Evolutionary conservation across 129 eudicot species (phyloP).

Genomic region (Ambrosia trifida): DNA sequence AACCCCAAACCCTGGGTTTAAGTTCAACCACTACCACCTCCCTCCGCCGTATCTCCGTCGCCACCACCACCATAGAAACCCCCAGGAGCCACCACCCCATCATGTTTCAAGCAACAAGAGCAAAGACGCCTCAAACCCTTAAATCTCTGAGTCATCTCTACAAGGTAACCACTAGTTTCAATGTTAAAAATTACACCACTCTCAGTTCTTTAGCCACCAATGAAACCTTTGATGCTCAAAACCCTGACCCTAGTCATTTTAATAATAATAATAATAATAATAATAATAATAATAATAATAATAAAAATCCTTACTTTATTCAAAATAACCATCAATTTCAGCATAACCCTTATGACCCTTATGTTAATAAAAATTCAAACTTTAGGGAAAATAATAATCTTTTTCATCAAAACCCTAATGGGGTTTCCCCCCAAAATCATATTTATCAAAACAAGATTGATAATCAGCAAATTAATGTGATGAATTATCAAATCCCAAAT

Average conservation of each 20-base stretch:
- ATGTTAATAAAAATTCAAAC: background rate
- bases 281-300: background rate
- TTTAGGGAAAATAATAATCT: background rate
- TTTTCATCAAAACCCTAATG: too few relatives aligned
- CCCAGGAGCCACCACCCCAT: background rate
- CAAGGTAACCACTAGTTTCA: conserved; percentile 10
- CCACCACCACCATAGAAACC: background rate
- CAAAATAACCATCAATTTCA: background rate
- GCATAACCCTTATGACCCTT: conserved; percentile 21
- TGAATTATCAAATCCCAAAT: conserved; percentile 1
- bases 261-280: background rate
- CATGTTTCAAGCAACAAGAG: conserved; percentile 30
- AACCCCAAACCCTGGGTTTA: background rate
- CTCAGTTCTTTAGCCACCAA: conserved; percentile 1
- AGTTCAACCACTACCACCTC: too few relatives aligned
- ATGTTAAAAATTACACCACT: background rate
- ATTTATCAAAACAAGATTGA: background rate
- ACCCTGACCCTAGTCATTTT: background rate
- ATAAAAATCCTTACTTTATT: background rate
- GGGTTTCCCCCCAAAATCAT: too few relatives aligned
- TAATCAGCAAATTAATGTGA: background rate
- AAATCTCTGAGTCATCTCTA: conserved; percentile 2
- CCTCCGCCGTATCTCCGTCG: conserved; percentile 1
- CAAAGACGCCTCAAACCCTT: background rate
- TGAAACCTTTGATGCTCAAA: conserved; percentile 14